Conservation (phyloP, 176 grass and related monocot genomes). For the Echinochloa phyllopogon region DNA sequence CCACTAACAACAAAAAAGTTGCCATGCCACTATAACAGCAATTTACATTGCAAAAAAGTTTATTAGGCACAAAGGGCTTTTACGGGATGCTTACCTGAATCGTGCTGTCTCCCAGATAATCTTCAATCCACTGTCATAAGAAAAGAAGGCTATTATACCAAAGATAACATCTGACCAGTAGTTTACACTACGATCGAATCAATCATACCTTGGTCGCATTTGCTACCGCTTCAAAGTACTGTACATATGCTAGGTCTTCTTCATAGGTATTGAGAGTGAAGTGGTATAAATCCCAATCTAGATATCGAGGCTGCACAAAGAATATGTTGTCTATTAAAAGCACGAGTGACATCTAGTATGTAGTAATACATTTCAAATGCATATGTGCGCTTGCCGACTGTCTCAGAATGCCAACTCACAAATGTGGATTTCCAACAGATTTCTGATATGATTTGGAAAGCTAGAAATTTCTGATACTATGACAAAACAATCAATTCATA, state of each 20-base stretch:
- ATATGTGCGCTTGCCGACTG: background rate
- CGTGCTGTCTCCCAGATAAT: background rate
- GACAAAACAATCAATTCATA: background rate
- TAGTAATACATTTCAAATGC: background rate
- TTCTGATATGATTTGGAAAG: background rate
- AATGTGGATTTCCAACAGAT: background rate
- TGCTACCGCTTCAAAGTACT: slow-evolving; percentile 16
- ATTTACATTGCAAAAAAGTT: background rate
- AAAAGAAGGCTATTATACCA: slow-evolving; percentile 11
- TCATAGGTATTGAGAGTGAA: slow-evolving; percentile 12
- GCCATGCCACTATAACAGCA: background rate
- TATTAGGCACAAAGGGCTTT: background rate
- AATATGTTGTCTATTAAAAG: background rate
- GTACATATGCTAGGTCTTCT: slow-evolving; percentile 17
- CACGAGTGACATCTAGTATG: background rate
- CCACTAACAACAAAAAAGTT: background rate
- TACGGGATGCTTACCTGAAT: background rate
- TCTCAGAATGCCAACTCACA: background rate
- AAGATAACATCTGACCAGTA: background rate
- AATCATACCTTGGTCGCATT: slow-evolving; percentile 35
- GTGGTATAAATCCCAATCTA: background rate
- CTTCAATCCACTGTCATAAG: slow-evolving; percentile 29
- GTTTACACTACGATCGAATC: background rate
- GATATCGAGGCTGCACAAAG: background rate
- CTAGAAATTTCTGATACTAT: background rate